Evolutionary conservation across 345 rosid genomes (phyloP).

Genomic region (Pseudoturritis turrita): DNA sequence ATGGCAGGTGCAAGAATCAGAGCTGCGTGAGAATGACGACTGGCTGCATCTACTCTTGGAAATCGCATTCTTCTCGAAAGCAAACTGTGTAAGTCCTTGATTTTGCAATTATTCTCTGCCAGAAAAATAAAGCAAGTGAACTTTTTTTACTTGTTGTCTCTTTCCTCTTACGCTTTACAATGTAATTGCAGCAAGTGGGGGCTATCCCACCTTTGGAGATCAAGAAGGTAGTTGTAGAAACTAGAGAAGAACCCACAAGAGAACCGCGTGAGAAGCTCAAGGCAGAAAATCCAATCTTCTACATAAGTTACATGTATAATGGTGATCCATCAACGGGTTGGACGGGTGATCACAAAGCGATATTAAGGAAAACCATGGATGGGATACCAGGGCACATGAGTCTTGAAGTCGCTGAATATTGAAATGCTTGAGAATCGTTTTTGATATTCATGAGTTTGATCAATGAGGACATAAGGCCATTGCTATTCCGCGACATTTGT

Average conservation of each 20-base stretch:
- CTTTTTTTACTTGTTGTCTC: background rate
- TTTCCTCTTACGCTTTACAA: background rate
- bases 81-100: background rate
- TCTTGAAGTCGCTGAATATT: constrained; percentile 7
- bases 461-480: no score
- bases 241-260: background rate
- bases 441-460: no score
- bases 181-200: background rate
- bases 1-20: constrained; percentile 2
- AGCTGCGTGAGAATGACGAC: background rate
- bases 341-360: background rate
- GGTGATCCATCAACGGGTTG: background rate
- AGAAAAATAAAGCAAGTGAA: background rate
- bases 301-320: constrained; percentile 7
- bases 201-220: constrained; percentile 6
- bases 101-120: background rate
- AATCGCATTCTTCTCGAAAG: background rate
- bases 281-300: background rate
- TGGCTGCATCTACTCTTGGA: constrained; percentile 1
- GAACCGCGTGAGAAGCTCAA: constrained; percentile 5
- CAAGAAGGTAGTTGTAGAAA: constrained; percentile 1
- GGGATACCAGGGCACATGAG: constrained; percentile 4
- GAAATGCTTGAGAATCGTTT: no score
- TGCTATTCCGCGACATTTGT: no score
- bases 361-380: constrained; percentile 16